Evolutionary conservation across 805 yeast genomes (phyloP).

Genomic region (Lachancea sp.): DNA sequence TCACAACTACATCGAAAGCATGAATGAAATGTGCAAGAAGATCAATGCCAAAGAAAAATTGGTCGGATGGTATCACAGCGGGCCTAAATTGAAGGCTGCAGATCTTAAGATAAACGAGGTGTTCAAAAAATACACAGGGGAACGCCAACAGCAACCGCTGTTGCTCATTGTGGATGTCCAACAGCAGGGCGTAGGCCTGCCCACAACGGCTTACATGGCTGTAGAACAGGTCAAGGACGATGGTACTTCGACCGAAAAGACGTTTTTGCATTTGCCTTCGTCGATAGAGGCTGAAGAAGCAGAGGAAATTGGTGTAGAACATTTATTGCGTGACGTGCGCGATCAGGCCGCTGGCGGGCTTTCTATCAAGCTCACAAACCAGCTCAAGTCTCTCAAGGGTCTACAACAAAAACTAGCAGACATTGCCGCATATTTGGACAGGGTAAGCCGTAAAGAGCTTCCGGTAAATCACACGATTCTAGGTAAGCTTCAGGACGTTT

Average conservation of each 20-base stretch:
- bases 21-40: slow-evolving; percentile 97
- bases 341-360: slow-evolving; percentile 95
- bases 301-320: slow-evolving; percentile 98
- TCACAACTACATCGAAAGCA: slow-evolving; percentile 90
- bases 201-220: slow-evolving; percentile 91
- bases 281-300: slow-evolving; percentile 96
- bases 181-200: slow-evolving; percentile 76
- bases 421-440: slow-evolving; percentile 69
- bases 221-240: slow-evolving; percentile 94
- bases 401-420: slow-evolving; percentile 71
- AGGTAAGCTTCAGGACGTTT: slow-evolving; percentile 90
- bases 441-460: slow-evolving; percentile 60
- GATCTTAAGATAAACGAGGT: slow-evolving; percentile 88
- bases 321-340: slow-evolving; percentile 83
- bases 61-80: slow-evolving; percentile 99
- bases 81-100: slow-evolving; percentile 82
- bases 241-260: slow-evolving; percentile 86
- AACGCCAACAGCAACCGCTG: slow-evolving; percentile 57
- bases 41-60: slow-evolving; percentile 94
- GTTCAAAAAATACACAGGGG: slow-evolving; percentile 61
- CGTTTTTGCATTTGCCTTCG: slow-evolving; percentile 90
- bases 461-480: slow-evolving; percentile 87
- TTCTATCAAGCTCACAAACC: slow-evolving; percentile 81
- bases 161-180: slow-evolving; percentile 87
- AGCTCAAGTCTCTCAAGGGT: slow-evolving; percentile 81